Percentiles rank a stretch among this genome's conserved stretches.
These are phyloP conservation scores for Eurotiales sp. DNA, from an alignment of 2,329 filamentous ascomycete genomes.

Conservation along the genomic window DNA sequence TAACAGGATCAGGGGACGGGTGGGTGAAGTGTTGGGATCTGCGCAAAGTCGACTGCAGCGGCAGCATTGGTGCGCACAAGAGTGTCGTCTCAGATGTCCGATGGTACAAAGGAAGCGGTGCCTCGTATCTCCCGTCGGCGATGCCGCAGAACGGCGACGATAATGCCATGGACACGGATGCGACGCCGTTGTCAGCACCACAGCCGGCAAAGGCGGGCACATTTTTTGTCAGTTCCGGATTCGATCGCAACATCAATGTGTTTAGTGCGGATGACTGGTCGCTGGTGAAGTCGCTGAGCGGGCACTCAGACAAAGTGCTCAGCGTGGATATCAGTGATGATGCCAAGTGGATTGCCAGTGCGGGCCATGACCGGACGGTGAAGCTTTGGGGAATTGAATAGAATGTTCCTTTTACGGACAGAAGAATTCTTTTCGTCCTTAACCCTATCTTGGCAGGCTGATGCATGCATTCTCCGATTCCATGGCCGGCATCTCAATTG, in stretches of 20 bases:
- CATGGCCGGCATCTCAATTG: too few species aligned
- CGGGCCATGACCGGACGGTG: constrained; percentile 88
- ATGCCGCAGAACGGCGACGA: constrained; percentile 64
- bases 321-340: constrained; percentile 85
- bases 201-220: constrained; percentile 82
- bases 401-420: too few species aligned
- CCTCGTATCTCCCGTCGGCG: constrained; percentile 60
- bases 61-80: constrained; percentile 83
- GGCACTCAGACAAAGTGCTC: constrained; percentile 87
- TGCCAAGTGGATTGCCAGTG: constrained; percentile 88
- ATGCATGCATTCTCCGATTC: too few species aligned
- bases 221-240: constrained; percentile 85
- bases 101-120: constrained; percentile 88
- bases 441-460: too few species aligned
- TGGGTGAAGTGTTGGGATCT: constrained; percentile 99
- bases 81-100: constrained; percentile 88
- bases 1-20: constrained; percentile 89
- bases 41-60: constrained; percentile 77
- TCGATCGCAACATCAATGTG: constrained; percentile 92
- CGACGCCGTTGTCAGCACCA: constrained; percentile 17
- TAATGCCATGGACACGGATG: constrained; percentile 30
- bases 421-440: too few species aligned
- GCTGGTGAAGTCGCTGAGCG: constrained; percentile 78
- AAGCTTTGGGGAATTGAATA: constrained; percentile 88
- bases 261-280: constrained; percentile 97